Percentiles rank a stretch among this genome's conserved stretches.
These are phyloP conservation scores for Apocynum venetum DNA, from an alignment of 257 asterid genomes.

Conservation along the genomic window DNA sequence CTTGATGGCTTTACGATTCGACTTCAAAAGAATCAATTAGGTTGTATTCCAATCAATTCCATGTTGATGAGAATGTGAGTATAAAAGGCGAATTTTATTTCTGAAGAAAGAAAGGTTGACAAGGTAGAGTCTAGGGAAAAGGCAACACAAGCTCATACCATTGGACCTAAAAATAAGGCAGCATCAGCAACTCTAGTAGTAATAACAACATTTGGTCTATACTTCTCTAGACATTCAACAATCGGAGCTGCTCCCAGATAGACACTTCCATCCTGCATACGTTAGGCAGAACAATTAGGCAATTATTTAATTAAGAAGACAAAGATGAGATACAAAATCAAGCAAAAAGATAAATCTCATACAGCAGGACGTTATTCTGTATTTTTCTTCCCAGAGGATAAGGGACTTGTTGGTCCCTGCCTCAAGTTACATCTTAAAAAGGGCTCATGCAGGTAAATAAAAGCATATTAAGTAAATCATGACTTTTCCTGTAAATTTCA, in stretches of 20 bases:
- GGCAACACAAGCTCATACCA: constrained; percentile 46
- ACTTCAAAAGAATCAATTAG: not conserved
- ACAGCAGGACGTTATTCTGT: not conserved
- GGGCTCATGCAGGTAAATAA: not conserved
- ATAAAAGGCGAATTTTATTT: not conserved
- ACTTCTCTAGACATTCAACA: constrained; percentile 78
- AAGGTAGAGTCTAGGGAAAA: not conserved
- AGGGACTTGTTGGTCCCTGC: not conserved
- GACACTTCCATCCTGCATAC: constrained; percentile 71
- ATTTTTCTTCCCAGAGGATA: not conserved
- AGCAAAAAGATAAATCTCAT: not conserved
- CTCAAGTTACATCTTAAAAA: constrained; percentile 6
- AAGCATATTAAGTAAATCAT: constrained; percentile 2
- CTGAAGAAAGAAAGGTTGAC: not conserved
- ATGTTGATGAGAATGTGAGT: not conserved
- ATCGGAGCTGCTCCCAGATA: constrained; percentile 98
- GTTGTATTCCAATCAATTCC: too few relatives aligned
- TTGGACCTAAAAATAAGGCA: constrained; percentile 84
- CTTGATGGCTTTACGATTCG: not conserved
- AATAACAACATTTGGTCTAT: constrained; percentile 70
- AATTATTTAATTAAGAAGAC: not conserved
- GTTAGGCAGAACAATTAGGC: constrained; percentile 9
- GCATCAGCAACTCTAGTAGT: constrained; percentile 99
- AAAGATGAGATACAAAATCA: not conserved
- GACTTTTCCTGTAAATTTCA: not conserved